Evolutionary conservation across 768 basidiomycete genomes (phyloP), one percentile per base, ranked within the genome.

Genomic region (Lactarius trivialis): DNA sequence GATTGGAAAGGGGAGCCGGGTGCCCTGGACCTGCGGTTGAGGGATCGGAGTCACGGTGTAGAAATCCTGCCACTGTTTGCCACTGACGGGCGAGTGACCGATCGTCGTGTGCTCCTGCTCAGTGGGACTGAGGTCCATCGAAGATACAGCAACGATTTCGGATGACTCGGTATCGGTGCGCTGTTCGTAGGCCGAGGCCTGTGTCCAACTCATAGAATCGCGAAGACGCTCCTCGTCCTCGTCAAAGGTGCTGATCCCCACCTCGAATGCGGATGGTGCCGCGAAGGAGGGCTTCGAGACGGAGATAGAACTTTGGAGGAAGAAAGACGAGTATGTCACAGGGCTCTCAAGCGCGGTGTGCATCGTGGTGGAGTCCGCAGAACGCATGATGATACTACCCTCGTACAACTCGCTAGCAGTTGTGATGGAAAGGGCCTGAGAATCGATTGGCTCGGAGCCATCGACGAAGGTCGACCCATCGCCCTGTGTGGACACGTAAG

Each of bases 181-280:
- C 19, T 58, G 55, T 19, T 55, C 61, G 28, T 34, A 60, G n/a
- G 58, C 41, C 21, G 67, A 67, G 21, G 65, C 60, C 28, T 59
- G 60, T 19, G 61, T 60, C 67, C 67, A 67, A 30, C 65, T 67
- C 67, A 67, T 67, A 45, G 67, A 67, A 41, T 66, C 67, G 36
- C 55, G 65, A 4, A 60, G 48, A 8, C 24, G 60, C 41, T 65
- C 66, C 34, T 67, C 66, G 15, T 67, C 60, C 12, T 66, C 64
- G 26, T 57, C 60, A 39, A 60, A 66, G 32, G 15, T 53, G 65
- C 67, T 67, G 56, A 67, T 67, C 28, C 61, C 67, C 24, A 67
- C 67, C 33, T 67, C 67, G 34, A 59, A 63, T 21, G 60, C 51
- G 24, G 61, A 58, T 21, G 67, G 65, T 21, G 58, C 60, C n/a